A percentile compares a stretch with the other conserved stretches of the same genome.
phyloP scores from a whole-genome alignment of 2,329 filamentous ascomycete species.

The Fusarium temperatum region DNA sequence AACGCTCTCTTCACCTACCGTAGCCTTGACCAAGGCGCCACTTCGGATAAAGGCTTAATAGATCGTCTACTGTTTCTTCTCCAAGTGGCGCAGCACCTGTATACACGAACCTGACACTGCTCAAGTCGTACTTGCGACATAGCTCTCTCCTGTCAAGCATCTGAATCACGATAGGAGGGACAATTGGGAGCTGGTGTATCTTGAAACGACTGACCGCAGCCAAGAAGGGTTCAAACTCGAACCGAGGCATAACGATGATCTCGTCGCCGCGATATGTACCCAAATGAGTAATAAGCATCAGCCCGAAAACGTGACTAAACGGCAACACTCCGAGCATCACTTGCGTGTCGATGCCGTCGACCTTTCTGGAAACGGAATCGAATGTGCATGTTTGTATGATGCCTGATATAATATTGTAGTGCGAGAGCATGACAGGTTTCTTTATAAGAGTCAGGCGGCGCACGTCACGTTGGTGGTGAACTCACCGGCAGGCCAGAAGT shows the following conservation, averaged over 20 bases:
- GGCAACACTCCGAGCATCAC: conserved; percentile 73
- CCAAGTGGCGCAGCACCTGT: conserved; percentile 73
- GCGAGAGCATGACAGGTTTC: conserved; percentile 79
- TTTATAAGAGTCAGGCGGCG: no score
- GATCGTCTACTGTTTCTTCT: conserved; percentile 70
- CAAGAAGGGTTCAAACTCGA: conserved; percentile 72
- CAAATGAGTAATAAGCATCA: conserved; percentile 75
- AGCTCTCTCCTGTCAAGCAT: background rate
- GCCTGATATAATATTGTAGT: conserved; percentile 82
- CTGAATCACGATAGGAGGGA: conserved; percentile 6
- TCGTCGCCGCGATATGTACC: conserved; percentile 77
- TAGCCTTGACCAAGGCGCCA: conserved; percentile 78
- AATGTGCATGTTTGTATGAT: conserved; percentile 65
- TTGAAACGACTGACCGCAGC: background rate
- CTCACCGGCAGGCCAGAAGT: conserved; percentile 72
- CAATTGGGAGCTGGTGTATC: conserved; percentile 15
- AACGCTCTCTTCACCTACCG: conserved; percentile 52
- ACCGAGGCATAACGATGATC: conserved; percentile 77
- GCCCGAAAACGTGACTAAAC: conserved; percentile 82
- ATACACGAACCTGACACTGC: conserved; percentile 17
- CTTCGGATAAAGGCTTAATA: conserved; percentile 67
- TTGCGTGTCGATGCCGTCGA: conserved; percentile 50
- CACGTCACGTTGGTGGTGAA: no score
- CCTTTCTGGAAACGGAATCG: conserved; percentile 51
- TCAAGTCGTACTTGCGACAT: conserved; percentile 8